Base-by-base conservation (phyloP, 495 filamentous ascomycete genomes). In the Podospora australis region DNA sequence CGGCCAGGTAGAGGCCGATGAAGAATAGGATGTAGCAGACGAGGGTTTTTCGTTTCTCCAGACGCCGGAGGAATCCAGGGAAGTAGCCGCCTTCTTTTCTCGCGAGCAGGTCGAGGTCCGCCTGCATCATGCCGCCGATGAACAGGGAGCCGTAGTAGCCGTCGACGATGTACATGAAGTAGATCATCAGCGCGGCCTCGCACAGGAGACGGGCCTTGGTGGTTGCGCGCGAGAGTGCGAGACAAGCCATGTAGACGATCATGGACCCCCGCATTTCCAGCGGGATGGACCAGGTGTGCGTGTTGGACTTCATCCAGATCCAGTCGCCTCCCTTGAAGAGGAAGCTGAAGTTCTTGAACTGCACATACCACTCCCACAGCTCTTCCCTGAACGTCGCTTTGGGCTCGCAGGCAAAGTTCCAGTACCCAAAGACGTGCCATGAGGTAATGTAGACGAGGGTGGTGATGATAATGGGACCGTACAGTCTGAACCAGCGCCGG, bases 291-390 rank as follows among this genome's bases (percentile, higher is more conserved):
- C 67, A 72, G 8, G 67, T 54, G 36, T 72, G 69, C 11, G 53
- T 52, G 54, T 72, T 70, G 59, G 58, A 64, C 22, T 49, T 53
- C 32, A 68, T 32, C 66, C 63, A 70, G 30, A 49, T 30, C 30
- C 40, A 49, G 2, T 13, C 40, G 5, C 58, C 58, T 21, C 61
- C 63, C 46, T 70, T 70, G 58, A 72, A 78, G 34, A 78, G 49
- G 63, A 76, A 79, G 61, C 67, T 77, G 62, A 77, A 80, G 59
- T 78, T 77, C 55, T 79, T 80, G 63, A 79, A 71, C 58, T 80
- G 73, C 30, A 49, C 42, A 47, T 80, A 80, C 72, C 74, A 78
- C 24, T 69, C 70, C 68, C 65, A 72, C 5, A 77, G 20, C 56
- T 78, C 75, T 21, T 67, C 69, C 16, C 54, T 39, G 54, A 67